Evolutionary conservation across 2,329 filamentous ascomycete genomes (phyloP).

Genomic region (Colletotrichum cereale): DNA sequence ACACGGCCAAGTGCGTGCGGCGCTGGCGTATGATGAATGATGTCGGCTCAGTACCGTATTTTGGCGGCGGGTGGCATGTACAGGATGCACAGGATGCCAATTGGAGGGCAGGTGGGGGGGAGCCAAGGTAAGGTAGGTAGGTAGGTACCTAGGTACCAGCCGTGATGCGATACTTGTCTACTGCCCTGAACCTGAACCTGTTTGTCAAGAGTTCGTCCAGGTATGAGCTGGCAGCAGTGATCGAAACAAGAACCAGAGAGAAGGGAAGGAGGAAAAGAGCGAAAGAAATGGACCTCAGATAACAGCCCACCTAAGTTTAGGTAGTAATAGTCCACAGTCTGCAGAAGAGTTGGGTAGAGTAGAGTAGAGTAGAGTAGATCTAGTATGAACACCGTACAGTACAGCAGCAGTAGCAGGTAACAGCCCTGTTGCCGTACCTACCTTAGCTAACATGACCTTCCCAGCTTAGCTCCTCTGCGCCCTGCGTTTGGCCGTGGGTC

Average conservation of each 20-base stretch:
- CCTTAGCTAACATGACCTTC: no score
- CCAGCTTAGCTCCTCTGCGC: conserved; percentile 3
- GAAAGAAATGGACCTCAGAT: not conserved
- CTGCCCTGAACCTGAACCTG: conserved; percentile 10
- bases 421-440: conserved; percentile 12
- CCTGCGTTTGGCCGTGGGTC: conserved; percentile 3
- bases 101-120: conserved; percentile 17
- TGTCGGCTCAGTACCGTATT: conserved; percentile 23
- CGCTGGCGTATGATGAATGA: conserved; percentile 33
- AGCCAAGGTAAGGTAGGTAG: not conserved
- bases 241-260: not conserved
- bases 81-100: conserved; percentile 8
- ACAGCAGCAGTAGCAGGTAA: not conserved
- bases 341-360: no score
- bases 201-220: not conserved
- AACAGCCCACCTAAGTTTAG: not conserved
- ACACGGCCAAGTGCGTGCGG: conserved; percentile 21
- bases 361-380: no score
- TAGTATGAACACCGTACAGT: no score
- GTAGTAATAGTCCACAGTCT: not conserved
- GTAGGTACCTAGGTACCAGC: conserved; percentile 18
- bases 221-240: conserved; percentile 1
- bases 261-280: not conserved
- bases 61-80: conserved; percentile 14
- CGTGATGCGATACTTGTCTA: not conserved